Evolutionary conservation across 768 basidiomycete genomes (phyloP).

Genomic region (Leucogyrophana mollusca): DNA sequence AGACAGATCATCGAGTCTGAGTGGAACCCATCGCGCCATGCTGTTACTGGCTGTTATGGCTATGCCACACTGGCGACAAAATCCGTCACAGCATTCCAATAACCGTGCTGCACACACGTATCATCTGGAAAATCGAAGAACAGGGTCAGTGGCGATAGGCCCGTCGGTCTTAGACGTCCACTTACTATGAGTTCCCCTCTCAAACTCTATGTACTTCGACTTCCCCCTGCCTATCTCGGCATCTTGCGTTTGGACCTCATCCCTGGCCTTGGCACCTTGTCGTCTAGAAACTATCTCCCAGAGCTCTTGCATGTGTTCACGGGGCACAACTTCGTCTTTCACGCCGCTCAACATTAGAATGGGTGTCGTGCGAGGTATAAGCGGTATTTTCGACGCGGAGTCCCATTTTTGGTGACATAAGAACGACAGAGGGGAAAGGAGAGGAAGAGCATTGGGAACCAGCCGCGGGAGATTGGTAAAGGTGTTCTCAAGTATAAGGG

Average conservation of each 20-base stretch:
- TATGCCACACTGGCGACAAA: constrained; percentile 37
- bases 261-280: constrained; percentile 33
- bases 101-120: constrained; percentile 54
- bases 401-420: constrained; percentile 91
- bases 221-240: constrained; percentile 50
- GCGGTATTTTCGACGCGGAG: constrained; percentile 61
- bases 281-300: constrained; percentile 59
- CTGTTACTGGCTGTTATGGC: no score
- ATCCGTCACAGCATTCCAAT: constrained; percentile 51
- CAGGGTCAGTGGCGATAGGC: neutral
- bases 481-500: constrained; percentile 90
- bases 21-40: no score
- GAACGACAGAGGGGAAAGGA: constrained; percentile 69
- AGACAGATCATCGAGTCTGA: no score
- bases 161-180: constrained; percentile 5
- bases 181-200: constrained; percentile 55
- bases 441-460: constrained; percentile 78
- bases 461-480: constrained; percentile 83
- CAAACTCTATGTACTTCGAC: constrained; percentile 56
- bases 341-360: constrained; percentile 82
- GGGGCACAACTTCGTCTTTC: constrained; percentile 53
- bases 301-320: constrained; percentile 56
- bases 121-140: constrained; percentile 37
- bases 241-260: constrained; percentile 31
- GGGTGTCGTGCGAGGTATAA: constrained; percentile 64